phyloP scores from a whole-genome alignment of 306 rosid genomes.

The Inga laurina region DNA sequence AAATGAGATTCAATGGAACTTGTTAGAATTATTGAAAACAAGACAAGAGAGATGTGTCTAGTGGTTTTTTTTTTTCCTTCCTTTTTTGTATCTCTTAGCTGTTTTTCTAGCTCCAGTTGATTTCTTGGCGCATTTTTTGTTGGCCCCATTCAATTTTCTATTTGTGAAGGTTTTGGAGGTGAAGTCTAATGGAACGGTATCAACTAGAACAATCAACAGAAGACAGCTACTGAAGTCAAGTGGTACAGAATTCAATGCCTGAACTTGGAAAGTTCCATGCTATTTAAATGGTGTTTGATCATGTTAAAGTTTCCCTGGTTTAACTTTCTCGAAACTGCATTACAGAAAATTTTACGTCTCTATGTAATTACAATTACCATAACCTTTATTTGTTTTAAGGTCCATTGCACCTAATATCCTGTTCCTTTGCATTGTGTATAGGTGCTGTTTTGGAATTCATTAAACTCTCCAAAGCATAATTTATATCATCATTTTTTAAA shows the following conservation, averaged over 20 bases:
- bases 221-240: constrained; percentile 88
- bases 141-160: neutral
- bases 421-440: constrained; percentile 3
- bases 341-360: neutral
- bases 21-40: neutral
- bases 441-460: neutral
- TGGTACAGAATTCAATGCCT: constrained; percentile 50
- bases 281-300: neutral
- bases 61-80: neutral
- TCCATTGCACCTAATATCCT: neutral
- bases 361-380: constrained; percentile 8
- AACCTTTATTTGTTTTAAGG: neutral
- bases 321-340: neutral
- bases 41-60: neutral
- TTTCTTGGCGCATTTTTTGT: constrained; percentile 4
- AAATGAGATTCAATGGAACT: neutral
- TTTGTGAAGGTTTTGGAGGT: constrained; percentile 80
- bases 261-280: neutral
- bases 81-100: neutral
- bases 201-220: constrained; percentile 83
- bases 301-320: constrained; percentile 17
- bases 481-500: neutral
- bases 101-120: constrained; percentile 3
- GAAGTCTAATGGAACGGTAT: constrained; percentile 64
- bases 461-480: neutral